Evolutionary conservation across 768 basidiomycete genomes (phyloP).

Genomic region (Suillus sp.): DNA sequence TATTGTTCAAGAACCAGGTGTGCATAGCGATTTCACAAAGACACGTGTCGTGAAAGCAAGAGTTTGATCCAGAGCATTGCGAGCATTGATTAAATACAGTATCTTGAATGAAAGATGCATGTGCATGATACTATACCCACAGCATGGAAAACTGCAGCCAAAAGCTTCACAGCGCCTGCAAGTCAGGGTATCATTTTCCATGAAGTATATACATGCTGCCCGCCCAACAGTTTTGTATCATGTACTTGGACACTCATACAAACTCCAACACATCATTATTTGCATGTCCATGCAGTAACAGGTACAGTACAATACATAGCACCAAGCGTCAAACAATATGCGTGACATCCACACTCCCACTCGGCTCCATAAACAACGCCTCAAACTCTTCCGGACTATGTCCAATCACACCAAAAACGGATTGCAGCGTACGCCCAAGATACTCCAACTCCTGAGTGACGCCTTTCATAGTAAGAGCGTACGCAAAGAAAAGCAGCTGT

Average conservation of each 20-base stretch:
- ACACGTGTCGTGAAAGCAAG: background rate
- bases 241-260: background rate
- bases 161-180: background rate
- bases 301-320: background rate
- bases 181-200: background rate
- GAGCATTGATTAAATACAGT: background rate
- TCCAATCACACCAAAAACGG: constrained; percentile 91
- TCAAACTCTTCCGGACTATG: constrained; percentile 83
- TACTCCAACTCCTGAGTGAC: constrained; percentile 87
- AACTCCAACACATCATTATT: background rate
- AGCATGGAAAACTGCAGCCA: background rate
- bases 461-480: constrained; percentile 92
- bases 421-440: constrained; percentile 79
- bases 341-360: constrained; percentile 10
- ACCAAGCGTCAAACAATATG: constrained; percentile 14
- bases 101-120: background rate
- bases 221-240: background rate
- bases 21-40: background rate
- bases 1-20: background rate
- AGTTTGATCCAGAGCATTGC: background rate
- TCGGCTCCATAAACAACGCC: constrained; percentile 54
- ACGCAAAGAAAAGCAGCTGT: constrained; percentile 92
- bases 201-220: background rate
- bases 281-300: background rate
- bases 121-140: background rate